Base-by-base conservation (phyloP, 768 basidiomycete species). In the Leucosporidium creatinivorum region DNA sequence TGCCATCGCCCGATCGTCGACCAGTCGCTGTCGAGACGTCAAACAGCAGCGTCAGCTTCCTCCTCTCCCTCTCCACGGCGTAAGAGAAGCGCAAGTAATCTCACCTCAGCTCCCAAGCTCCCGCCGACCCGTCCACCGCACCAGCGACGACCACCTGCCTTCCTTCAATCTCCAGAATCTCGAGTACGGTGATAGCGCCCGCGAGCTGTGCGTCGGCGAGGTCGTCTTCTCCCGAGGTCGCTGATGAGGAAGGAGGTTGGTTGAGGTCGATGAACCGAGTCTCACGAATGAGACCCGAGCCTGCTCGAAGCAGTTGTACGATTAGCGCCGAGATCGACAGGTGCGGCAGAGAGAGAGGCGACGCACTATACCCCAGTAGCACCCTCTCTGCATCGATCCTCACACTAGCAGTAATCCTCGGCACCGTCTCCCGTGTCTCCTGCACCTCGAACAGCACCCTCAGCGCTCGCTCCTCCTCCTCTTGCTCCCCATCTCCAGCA, bases 111-210 rank as follows among this genome's bases (percentile, higher is more conserved):
- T 83, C 80, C 90, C 89, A 93, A 63, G 90, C 80, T 0, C 84
- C 85, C 30, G 93, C 82, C 0, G 86, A 85, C 4, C 91, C 91
- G 73, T 90, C 88, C 65, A 88, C 87, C 0, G 82, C 84, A 3
- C 91, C 89, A 19, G 88, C 90, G 19, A 90, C 78, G 21, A 93
- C 79, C 39, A 85, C 83, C 23, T 15, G 77, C 67, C 57, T 73
- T 64, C 10, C 73, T 47, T 12, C 80, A 50, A 54, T 52, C 63
- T n/a, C 79, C 78, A 66, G 77, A 72, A 58, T 76, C 77, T 81
- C 61, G 19, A 62, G 33, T 0, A 63, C 52, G 0, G 63, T 69
- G 55, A 72, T 59, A 0, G 68, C 68, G 25, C 70, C 73, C 18
- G 17, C 17, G 12, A 69, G 62, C 19, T 47, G 18, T 8, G 50